Conservation (phyloP, 176 grass and related monocot genomes). For the Cenchrus americanus region DNA sequence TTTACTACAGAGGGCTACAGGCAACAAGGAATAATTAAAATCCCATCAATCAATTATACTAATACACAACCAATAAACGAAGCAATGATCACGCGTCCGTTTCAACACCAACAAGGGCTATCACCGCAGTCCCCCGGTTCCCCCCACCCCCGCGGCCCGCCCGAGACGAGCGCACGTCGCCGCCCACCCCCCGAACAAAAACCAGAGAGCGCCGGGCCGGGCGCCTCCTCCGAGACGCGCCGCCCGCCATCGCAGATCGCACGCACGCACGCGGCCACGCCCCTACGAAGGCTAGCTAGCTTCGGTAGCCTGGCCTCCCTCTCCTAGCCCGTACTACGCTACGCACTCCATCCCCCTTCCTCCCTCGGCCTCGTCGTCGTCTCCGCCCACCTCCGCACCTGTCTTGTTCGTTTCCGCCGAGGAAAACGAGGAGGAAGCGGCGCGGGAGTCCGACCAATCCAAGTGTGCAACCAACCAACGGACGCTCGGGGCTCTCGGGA, state of each 20-base stretch:
- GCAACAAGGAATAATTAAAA: too few relatives aligned
- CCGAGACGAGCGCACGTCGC: background rate
- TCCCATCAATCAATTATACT: too few relatives aligned
- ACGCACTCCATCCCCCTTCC: background rate
- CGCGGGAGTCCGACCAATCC: background rate
- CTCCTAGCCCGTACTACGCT: constrained; percentile 28
- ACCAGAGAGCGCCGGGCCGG: too few relatives aligned
- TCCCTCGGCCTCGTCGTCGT: background rate
- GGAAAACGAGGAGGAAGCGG: background rate
- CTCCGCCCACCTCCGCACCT: background rate
- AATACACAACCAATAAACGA: background rate
- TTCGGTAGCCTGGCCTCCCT: too few relatives aligned
- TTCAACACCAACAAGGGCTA: background rate
- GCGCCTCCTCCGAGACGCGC: background rate
- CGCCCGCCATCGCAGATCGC: too few relatives aligned
- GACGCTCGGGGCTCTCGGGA: background rate
- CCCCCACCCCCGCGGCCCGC: too few relatives aligned
- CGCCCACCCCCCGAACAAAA: background rate
- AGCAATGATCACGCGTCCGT: background rate
- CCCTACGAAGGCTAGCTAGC: background rate
- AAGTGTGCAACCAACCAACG: too few relatives aligned
- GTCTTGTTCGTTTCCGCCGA: constrained; percentile 29
- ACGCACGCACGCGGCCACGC: background rate
- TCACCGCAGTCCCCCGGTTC: background rate
- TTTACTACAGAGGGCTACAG: too few relatives aligned